phyloP scores from a whole-genome alignment of 1,284 basidiomycete species.

The Singerocomus inundabilis region DNA sequence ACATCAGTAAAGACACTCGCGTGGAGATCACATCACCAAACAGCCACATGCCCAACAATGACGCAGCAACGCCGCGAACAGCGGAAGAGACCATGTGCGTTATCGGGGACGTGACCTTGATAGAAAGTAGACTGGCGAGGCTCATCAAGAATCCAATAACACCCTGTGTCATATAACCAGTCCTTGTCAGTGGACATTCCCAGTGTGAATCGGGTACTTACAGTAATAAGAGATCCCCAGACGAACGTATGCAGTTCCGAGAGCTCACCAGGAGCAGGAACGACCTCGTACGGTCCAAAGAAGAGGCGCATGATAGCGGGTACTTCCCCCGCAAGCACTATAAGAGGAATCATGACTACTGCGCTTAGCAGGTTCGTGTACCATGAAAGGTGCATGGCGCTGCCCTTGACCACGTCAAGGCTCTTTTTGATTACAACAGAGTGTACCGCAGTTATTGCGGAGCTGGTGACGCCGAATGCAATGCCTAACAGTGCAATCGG shows the following conservation, averaged over 20 bases:
- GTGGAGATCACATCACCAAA: constrained; percentile 74
- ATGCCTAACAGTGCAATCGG: constrained; percentile 62
- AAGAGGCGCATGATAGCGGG: constrained; percentile 59
- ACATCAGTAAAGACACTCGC: constrained; percentile 44
- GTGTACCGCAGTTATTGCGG: constrained; percentile 75
- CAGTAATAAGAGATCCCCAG: constrained; percentile 76
- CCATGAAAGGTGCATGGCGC: constrained; percentile 78
- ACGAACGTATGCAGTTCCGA: constrained; percentile 65
- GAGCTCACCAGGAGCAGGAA: constrained; percentile 38
- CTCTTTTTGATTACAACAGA: constrained; percentile 86
- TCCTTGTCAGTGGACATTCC: constrained; percentile 3
- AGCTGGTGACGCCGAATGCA: constrained; percentile 73
- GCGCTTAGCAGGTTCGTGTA: constrained; percentile 80
- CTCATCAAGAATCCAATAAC: constrained; percentile 85
- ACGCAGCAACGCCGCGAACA: constrained; percentile 79
- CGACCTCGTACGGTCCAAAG: constrained; percentile 41
- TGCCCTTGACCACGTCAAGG: constrained; percentile 72
- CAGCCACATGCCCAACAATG: constrained; percentile 70
- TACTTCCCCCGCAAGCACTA: constrained; percentile 71
- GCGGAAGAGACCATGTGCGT: constrained; percentile 91
- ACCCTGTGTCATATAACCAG: constrained; percentile 52
- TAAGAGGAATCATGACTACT: constrained; percentile 60
- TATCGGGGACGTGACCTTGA: constrained; percentile 90
- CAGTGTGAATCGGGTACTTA: constrained; percentile 33
- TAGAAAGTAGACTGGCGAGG: constrained; percentile 83